A percentile compares a stretch with the other conserved stretches of the same genome.
phyloP scores from a whole-genome alignment of 2,329 filamentous ascomycete genomes.

The Botrytis sinoallii region DNA sequence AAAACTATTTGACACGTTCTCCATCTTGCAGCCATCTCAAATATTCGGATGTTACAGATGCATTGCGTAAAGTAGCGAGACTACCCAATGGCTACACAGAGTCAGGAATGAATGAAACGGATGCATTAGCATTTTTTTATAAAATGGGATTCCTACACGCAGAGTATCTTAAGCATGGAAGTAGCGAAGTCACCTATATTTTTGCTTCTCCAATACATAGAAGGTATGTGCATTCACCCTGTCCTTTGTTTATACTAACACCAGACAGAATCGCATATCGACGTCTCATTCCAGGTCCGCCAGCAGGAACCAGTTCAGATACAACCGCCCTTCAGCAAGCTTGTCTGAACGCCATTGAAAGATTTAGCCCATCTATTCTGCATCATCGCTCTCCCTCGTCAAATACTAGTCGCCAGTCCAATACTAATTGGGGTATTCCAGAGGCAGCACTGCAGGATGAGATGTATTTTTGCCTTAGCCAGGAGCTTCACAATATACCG shows the following conservation, averaged over 20 bases:
- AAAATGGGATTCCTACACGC: constrained; percentile 2
- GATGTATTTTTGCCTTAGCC: constrained; percentile 3
- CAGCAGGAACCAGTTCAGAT: neutral
- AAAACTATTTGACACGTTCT: neutral
- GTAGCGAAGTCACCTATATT: neutral
- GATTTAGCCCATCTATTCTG: neutral
- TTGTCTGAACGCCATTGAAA: constrained; percentile 8
- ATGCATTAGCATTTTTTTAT: neutral
- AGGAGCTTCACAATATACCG: neutral
- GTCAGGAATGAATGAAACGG: neutral
- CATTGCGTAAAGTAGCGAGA: constrained; percentile 3
- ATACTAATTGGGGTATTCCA: neutral
- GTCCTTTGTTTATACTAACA: neutral
- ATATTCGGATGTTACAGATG: neutral
- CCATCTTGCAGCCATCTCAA: neutral
- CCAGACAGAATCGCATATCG: neutral
- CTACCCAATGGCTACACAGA: neutral
- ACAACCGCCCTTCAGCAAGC: neutral
- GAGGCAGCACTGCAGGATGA: neutral
- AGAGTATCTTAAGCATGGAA: neutral
- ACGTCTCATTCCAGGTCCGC: neutral
- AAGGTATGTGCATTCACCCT: neutral
- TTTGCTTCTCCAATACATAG: constrained; percentile 7
- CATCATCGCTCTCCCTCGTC: neutral
- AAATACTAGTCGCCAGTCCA: neutral